A percentile compares a stretch with the other conserved stretches of the same genome.
Evolutionary conservation across 768 basidiomycete genomes (phyloP).

Genomic region (Lentinula edodes): DNA sequence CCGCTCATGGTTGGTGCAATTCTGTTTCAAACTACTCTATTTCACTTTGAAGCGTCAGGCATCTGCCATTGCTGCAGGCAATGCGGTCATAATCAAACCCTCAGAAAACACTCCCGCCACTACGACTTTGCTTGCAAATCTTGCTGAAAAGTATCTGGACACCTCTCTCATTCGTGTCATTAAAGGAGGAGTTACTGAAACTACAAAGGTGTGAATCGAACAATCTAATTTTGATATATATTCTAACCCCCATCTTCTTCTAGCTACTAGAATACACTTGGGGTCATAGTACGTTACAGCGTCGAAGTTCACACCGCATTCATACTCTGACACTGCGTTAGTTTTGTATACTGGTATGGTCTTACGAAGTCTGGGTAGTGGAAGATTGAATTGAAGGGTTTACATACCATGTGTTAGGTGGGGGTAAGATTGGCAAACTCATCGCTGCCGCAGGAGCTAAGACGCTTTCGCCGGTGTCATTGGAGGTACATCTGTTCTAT

Average conservation of each 20-base stretch:
- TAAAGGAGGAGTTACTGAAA: constrained; percentile 62
- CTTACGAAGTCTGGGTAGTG: neutral
- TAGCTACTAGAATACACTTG: constrained; percentile 73
- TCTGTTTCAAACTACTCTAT: neutral
- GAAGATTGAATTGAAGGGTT: neutral
- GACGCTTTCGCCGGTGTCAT: constrained; percentile 61
- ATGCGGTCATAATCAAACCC: constrained; percentile 67
- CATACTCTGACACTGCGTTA: constrained; percentile 21
- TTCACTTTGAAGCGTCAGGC: constrained; percentile 12
- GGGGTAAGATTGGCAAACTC: constrained; percentile 55
- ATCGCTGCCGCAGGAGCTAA: constrained; percentile 74
- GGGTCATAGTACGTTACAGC: constrained; percentile 38
- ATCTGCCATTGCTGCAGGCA: constrained; percentile 74
- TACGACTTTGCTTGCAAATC: constrained; percentile 55
- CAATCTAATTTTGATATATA: constrained; percentile 2
- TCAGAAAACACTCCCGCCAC: constrained; percentile 61
- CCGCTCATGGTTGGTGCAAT: constrained; percentile 44
- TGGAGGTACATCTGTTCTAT: constrained; percentile 34
- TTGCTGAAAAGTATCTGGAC: constrained; percentile 76
- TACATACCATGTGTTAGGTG: neutral
- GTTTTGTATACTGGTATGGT: constrained; percentile 58
- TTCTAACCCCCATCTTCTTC: neutral
- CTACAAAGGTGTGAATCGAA: constrained; percentile 37
- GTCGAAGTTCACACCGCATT: neutral
- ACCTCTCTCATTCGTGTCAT: constrained; percentile 57